Evolutionary conservation across 495 filamentous ascomycete species (phyloP).

Genomic region (Daldinia concentrica): DNA sequence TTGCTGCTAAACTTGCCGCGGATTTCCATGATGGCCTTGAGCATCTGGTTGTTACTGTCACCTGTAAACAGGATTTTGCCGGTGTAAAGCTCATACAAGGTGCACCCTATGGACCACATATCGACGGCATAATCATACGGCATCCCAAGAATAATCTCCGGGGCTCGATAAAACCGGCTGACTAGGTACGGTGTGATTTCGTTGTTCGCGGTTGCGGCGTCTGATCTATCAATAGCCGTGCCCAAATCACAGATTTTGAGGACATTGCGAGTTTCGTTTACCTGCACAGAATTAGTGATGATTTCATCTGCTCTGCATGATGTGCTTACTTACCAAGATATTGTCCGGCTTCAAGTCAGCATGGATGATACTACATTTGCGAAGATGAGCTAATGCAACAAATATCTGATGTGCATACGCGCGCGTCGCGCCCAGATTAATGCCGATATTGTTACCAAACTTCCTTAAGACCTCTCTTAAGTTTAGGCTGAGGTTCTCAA

Average conservation of each 20-base stretch:
- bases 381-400: constrained; percentile 81
- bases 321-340: constrained; percentile 67
- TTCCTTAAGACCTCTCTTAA: constrained; percentile 96
- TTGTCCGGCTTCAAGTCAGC: constrained; percentile 98
- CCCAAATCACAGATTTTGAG: constrained; percentile 97
- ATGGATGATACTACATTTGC: constrained; percentile 91
- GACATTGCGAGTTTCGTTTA: constrained; percentile 83
- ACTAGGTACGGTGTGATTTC: constrained; percentile 94
- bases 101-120: constrained; percentile 97
- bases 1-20: constrained; percentile 91
- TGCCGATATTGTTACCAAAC: constrained; percentile 90
- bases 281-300: constrained; percentile 54
- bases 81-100: constrained; percentile 94
- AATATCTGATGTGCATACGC: constrained; percentile 96
- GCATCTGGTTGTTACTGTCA: constrained; percentile 97
- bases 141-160: constrained; percentile 96
- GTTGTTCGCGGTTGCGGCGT: constrained; percentile 69
- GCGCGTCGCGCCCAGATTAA: constrained; percentile 85
- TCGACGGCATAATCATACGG: constrained; percentile 94
- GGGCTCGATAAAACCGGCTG: constrained; percentile 95
- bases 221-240: constrained; percentile 87
- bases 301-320: not conserved
- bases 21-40: constrained; percentile 93
- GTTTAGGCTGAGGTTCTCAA: constrained; percentile 94
- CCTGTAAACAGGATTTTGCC: constrained; percentile 97